A percentile compares a stretch with the other conserved stretches of the same genome.
These are phyloP conservation scores for Saprolegnia parasitica DNA, from an alignment of 352 stramenopile genomes.

Conservation along the genomic window DNA sequence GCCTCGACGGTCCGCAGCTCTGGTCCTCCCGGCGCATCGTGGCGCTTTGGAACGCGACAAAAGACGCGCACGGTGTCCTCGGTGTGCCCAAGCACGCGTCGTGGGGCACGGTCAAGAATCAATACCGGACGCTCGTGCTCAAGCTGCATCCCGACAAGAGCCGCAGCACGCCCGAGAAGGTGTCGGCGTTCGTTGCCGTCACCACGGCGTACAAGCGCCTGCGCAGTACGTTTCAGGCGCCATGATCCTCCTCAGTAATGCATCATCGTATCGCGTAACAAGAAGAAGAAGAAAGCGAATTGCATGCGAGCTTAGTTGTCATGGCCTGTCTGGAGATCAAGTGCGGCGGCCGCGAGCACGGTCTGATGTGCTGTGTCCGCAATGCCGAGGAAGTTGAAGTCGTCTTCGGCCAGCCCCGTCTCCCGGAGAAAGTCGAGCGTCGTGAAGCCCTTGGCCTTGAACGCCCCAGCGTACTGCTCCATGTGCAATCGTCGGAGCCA, in stretches of 20 bases:
- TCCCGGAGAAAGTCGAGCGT: constrained; percentile 79
- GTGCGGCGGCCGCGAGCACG: constrained; percentile 53
- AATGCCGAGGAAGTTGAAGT: constrained; percentile 81
- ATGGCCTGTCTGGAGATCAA: constrained; percentile 47
- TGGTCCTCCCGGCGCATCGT: constrained; percentile 14
- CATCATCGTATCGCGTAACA: too few species aligned
- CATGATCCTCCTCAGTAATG: too few species aligned
- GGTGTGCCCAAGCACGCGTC: constrained; percentile 60
- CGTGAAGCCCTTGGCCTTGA: constrained; percentile 68
- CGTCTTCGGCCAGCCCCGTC: constrained; percentile 78
- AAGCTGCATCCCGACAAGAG: constrained; percentile 81
- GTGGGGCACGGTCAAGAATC: constrained; percentile 66
- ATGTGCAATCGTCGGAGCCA: constrained; percentile 63
- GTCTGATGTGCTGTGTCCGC: constrained; percentile 57
- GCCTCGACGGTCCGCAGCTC: background rate
- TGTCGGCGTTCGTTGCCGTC: constrained; percentile 76
- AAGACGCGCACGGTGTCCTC: constrained; percentile 70
- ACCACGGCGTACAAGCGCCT: constrained; percentile 78
- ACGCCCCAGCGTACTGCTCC: constrained; percentile 48
- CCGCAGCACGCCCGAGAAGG: constrained; percentile 40
- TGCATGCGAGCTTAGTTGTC: constrained; percentile 9
- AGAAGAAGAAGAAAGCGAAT: background rate
- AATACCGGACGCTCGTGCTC: constrained; percentile 80
- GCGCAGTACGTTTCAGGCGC: background rate
- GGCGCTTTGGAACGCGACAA: constrained; percentile 28